Evolutionary conservation across 768 basidiomycete species (phyloP).

Genomic region (Suillus sp.): DNA sequence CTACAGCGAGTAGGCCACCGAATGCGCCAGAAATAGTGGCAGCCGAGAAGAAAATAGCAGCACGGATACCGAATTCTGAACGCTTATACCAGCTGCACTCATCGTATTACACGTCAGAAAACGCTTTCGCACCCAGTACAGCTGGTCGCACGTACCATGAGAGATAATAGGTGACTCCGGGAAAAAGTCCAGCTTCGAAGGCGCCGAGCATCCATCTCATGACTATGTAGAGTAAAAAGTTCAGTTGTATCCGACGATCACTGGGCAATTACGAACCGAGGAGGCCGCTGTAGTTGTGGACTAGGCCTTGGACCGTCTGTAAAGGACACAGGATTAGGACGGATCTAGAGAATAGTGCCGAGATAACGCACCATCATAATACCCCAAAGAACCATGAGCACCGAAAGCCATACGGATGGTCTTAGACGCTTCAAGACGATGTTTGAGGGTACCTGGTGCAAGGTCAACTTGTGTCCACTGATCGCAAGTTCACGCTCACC

Average conservation of each 20-base stretch:
- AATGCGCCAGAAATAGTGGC: slow-evolving; percentile 85
- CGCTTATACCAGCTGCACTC: slow-evolving; percentile 60
- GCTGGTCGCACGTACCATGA: slow-evolving; percentile 55
- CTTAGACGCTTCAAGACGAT: slow-evolving; percentile 71
- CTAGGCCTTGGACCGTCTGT: slow-evolving; percentile 73
- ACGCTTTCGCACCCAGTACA: too few species aligned
- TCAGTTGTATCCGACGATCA: neutral
- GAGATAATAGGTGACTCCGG: slow-evolving; percentile 66
- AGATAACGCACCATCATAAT: slow-evolving; percentile 61
- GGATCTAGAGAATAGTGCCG: too few species aligned
- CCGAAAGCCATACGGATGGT: slow-evolving; percentile 76
- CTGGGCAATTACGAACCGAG: slow-evolving; percentile 47
- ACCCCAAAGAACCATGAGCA: slow-evolving; percentile 75
- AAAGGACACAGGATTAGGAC: slow-evolving; percentile 14
- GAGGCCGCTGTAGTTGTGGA: slow-evolving; percentile 68
- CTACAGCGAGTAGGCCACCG: slow-evolving; percentile 70
- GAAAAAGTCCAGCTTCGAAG: slow-evolving; percentile 56
- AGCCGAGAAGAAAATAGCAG: slow-evolving; percentile 74
- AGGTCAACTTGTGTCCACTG: neutral
- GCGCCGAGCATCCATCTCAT: slow-evolving; percentile 73
- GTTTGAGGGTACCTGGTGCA: slow-evolving; percentile 62
- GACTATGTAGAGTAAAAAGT: slow-evolving; percentile 36
- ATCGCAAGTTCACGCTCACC: slow-evolving; percentile 32
- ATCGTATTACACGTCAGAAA: slow-evolving; percentile 36
- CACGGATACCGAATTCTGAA: slow-evolving; percentile 69